Conservation (phyloP, 2,329 filamentous ascomycete species). For the Arthrobotrys iridis region DNA sequence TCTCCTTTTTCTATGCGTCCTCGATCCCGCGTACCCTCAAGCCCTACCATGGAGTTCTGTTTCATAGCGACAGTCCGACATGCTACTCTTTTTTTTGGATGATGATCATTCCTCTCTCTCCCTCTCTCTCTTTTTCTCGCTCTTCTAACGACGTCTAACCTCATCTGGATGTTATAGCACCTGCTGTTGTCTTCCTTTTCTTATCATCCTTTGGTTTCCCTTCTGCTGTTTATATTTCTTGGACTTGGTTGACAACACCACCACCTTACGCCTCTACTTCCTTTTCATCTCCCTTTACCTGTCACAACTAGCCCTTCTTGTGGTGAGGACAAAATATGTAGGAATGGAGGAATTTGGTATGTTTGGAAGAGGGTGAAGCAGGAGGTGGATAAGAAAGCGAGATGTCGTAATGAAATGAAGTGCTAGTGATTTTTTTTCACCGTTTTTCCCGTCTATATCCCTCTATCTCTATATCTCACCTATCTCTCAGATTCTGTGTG, state of each 20-base stretch:
- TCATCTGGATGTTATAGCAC: slow-evolving; percentile 28
- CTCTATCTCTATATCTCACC: background rate
- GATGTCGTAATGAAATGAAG: slow-evolving; percentile 13
- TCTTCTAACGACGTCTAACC: slow-evolving; percentile 2
- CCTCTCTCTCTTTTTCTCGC: background rate
- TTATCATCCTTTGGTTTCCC: slow-evolving; percentile 20
- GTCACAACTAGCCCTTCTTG: slow-evolving; percentile 2
- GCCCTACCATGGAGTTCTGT: slow-evolving; percentile 47
- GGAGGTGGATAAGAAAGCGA: slow-evolving; percentile 8
- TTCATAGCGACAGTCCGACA: slow-evolving; percentile 52
- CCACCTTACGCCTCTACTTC: background rate
- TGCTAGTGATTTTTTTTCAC: slow-evolving; percentile 7
- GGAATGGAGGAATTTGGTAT: background rate
- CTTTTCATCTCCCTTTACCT: background rate
- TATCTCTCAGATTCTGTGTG: no score
- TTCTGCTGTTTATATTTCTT: slow-evolving; percentile 52
- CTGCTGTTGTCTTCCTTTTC: slow-evolving; percentile 14
- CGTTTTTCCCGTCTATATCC: background rate
- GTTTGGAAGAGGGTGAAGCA: background rate
- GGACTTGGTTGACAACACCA: slow-evolving; percentile 28
- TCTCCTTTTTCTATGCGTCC: slow-evolving; percentile 10
- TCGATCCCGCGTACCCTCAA: slow-evolving; percentile 9
- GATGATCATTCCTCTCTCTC: background rate
- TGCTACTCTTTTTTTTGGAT: slow-evolving; percentile 35
- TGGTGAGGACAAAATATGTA: slow-evolving; percentile 8